These are phyloP conservation scores for Spizellomyces punctatus DNA, from an alignment of 192 early-diverging fungal species.

Conservation along the genomic window DNA sequence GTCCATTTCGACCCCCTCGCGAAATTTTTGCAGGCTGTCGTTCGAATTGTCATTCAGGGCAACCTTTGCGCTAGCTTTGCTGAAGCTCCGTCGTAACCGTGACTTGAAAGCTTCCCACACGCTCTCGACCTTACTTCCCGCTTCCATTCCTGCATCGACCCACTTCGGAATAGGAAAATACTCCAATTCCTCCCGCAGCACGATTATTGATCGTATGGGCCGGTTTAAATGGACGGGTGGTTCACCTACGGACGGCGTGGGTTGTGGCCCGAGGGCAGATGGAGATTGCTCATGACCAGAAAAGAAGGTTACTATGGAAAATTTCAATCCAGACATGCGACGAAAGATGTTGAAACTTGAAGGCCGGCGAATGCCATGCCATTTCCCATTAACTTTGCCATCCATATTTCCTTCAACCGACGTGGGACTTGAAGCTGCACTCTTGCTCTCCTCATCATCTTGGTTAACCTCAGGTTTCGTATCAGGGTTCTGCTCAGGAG, in stretches of 20 bases:
- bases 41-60: background rate
- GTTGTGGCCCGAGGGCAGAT: conserved; percentile 3
- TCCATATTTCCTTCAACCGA: background rate
- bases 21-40: background rate
- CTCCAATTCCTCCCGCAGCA: conserved; percentile 34
- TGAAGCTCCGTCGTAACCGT: conserved; percentile 9
- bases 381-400: background rate
- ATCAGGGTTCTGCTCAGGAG: background rate
- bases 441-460: background rate
- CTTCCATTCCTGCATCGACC: background rate
- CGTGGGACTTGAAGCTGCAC: background rate
- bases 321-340: conserved; percentile 9
- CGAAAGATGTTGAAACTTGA: conserved; percentile 12
- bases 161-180: conserved; percentile 14
- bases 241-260: background rate
- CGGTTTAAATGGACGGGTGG: conserved; percentile 1
- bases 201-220: conserved; percentile 25
- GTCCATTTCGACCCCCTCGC: conserved; percentile 11
- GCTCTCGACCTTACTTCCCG: background rate
- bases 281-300: background rate
- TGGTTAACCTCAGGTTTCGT: background rate
- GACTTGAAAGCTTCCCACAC: conserved; percentile 18
- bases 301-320: conserved; percentile 29
- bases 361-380: background rate
- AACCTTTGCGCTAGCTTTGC: background rate